Evolutionary conservation across 192 early-diverging fungal species (phyloP).

Genomic region (Coemansia sp.): DNA sequence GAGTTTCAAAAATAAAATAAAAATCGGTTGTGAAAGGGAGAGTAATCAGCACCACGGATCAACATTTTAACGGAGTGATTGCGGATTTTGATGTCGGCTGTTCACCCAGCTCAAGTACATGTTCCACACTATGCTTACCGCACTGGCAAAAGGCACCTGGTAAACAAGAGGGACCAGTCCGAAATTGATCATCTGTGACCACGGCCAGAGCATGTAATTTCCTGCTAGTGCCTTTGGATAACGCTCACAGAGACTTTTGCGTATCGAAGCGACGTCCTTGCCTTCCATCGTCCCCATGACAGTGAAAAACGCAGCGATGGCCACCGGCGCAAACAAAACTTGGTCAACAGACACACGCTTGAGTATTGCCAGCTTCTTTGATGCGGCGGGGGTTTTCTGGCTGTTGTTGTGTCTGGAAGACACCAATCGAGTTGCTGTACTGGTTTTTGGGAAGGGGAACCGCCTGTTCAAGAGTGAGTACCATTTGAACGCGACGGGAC

Average conservation of each 20-base stretch:
- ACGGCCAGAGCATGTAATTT: constrained; percentile 62
- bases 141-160: constrained; percentile 66
- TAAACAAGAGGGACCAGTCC: constrained; percentile 63
- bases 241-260: constrained; percentile 53
- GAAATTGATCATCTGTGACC: constrained; percentile 71
- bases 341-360: constrained; percentile 65
- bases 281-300: constrained; percentile 63
- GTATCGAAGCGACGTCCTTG: constrained; percentile 45
- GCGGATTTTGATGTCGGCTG: no score
- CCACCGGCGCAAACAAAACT: constrained; percentile 63
- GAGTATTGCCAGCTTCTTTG: constrained; percentile 19
- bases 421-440: background rate
- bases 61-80: no score
- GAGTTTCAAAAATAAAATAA: no score
- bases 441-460: constrained; percentile 48
- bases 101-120: constrained; percentile 67
- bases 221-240: constrained; percentile 21
- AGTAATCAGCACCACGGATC: no score
- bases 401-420: background rate
- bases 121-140: constrained; percentile 69
- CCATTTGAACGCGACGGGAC: constrained; percentile 66
- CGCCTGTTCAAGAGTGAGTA: constrained; percentile 61
- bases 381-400: background rate
- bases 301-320: constrained; percentile 61
- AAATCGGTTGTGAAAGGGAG: background rate